These are phyloP conservation scores for Ceratonia siliqua DNA, from an alignment of 306 rosid species.

Conservation along the genomic window DNA sequence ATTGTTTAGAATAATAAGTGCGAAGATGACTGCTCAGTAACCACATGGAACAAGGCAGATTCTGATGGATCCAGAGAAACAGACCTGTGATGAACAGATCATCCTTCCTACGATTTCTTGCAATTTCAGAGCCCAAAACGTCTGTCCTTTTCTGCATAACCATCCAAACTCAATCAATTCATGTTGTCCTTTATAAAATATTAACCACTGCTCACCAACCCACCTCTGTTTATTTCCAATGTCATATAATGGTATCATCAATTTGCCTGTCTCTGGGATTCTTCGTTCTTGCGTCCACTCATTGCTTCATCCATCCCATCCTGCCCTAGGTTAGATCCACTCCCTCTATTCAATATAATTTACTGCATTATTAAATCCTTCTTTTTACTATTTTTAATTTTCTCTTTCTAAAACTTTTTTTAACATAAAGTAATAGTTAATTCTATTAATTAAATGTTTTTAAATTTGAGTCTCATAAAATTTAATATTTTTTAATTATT, in stretches of 20 bases:
- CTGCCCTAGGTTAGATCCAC: not conserved
- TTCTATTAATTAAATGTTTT: too few relatives aligned
- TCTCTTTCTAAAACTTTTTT: too few relatives aligned
- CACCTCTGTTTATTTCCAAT: not conserved
- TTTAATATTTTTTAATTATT: too few relatives aligned
- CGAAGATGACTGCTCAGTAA: not conserved
- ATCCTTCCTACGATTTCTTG: not conserved
- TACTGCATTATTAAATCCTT: not conserved
- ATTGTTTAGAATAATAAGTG: not conserved
- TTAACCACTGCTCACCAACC: not conserved
- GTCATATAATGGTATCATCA: not conserved
- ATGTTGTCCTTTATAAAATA: not conserved
- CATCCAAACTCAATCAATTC: conserved; percentile 5
- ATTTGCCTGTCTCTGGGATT: not conserved
- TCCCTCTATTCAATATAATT: not conserved
- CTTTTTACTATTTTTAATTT: not conserved
- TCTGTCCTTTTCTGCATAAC: not conserved
- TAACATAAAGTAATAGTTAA: too few relatives aligned
- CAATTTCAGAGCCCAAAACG: not conserved
- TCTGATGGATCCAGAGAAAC: not conserved
- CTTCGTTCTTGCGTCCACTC: not conserved
- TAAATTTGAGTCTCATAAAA: too few relatives aligned
- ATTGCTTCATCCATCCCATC: too few relatives aligned
- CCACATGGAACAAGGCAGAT: conserved; percentile 2
- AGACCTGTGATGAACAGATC: not conserved